These are phyloP conservation scores for Xenoacremonium recifei DNA, from an alignment of 2,329 filamentous ascomycete species.

Conservation along the genomic window DNA sequence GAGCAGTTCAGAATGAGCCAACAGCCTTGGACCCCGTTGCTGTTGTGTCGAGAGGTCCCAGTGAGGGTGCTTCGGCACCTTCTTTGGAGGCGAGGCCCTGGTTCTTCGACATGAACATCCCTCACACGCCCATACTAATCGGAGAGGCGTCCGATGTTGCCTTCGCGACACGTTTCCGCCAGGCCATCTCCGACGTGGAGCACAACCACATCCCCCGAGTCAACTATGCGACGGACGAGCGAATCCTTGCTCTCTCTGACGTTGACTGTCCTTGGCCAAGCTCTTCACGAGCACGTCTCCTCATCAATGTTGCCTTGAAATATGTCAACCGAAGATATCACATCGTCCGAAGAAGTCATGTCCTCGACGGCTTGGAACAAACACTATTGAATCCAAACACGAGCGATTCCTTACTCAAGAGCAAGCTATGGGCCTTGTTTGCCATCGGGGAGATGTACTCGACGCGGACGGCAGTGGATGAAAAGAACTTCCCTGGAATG, in stretches of 20 bases:
- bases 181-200: slow-evolving; percentile 30
- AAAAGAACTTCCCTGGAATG: slow-evolving; percentile 40
- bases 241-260: slow-evolving; percentile 25
- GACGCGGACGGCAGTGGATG: slow-evolving; percentile 32
- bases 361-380: slow-evolving; percentile 36
- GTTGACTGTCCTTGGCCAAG: slow-evolving; percentile 37
- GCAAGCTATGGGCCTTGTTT: slow-evolving; percentile 44
- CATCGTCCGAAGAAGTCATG: slow-evolving; percentile 37
- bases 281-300: slow-evolving; percentile 26
- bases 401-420: slow-evolving; percentile 32
- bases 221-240: slow-evolving; percentile 32
- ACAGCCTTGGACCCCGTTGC: slow-evolving; percentile 10
- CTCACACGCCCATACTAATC: slow-evolving; percentile 33
- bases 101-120: slow-evolving; percentile 33
- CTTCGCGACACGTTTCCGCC: slow-evolving; percentile 36
- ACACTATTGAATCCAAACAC: slow-evolving; percentile 33
- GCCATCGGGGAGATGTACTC: slow-evolving; percentile 47
- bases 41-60: slow-evolving; percentile 2
- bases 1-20: slow-evolving; percentile 14
- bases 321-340: slow-evolving; percentile 41
- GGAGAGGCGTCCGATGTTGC: slow-evolving; percentile 36
- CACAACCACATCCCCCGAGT: slow-evolving; percentile 33
- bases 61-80: slow-evolving; percentile 14
- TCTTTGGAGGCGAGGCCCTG: slow-evolving; percentile 27
- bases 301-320: slow-evolving; percentile 38